Conservation (phyloP, 2,329 filamentous ascomycete species). For the Chalaropsis thielavioides region DNA sequence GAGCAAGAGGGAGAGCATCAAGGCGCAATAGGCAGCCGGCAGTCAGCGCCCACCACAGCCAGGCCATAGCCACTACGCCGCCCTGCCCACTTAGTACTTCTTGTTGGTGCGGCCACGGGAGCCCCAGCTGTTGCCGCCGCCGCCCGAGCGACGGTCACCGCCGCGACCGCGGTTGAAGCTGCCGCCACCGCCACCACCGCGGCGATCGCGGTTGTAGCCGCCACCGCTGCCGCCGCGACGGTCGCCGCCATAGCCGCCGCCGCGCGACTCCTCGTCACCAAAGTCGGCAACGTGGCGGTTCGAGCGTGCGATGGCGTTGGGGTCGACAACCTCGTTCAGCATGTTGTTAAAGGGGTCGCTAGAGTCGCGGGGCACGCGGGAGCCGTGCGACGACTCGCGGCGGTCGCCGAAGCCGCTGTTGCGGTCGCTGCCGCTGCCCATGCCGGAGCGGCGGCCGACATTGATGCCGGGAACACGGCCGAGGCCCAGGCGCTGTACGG, state of each 20-base stretch:
- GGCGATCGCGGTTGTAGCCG: slow-evolving; percentile 19
- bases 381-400: slow-evolving; percentile 1
- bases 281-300: slow-evolving; percentile 7
- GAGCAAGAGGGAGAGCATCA: background rate
- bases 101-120: slow-evolving; percentile 6
- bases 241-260: slow-evolving; percentile 17
- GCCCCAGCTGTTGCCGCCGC: background rate
- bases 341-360: slow-evolving; percentile 14
- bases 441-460: slow-evolving; percentile 19
- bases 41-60: no score
- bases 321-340: slow-evolving; percentile 12
- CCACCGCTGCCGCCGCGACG: slow-evolving; percentile 16
- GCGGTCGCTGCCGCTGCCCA: background rate
- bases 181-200: slow-evolving; percentile 14
- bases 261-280: slow-evolving; percentile 15
- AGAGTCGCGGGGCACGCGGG: background rate
- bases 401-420: slow-evolving; percentile 17
- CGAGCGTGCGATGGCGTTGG: slow-evolving; percentile 4
- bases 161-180: slow-evolving; percentile 11
- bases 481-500: slow-evolving; percentile 25
- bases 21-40: no score
- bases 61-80: no score
- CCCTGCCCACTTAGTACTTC: slow-evolving; percentile 2
- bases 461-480: slow-evolving; percentile 25
- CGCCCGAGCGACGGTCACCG: background rate